Conservation (phyloP, 345 rosid genomes). For the Dipteronia sinensis region DNA sequence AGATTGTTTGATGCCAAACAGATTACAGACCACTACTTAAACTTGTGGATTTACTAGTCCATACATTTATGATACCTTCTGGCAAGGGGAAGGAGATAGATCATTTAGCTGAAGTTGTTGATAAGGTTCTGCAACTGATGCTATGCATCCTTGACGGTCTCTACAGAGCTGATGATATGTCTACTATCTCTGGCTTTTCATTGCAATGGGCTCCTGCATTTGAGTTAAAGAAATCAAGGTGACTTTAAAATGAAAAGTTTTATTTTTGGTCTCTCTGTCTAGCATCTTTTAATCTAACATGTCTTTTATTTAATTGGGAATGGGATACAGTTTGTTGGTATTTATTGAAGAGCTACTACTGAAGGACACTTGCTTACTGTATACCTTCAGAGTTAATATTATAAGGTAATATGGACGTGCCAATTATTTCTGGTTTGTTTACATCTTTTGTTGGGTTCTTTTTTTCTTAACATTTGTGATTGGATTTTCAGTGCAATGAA, state of each 20-base stretch:
- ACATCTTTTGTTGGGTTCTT: neutral
- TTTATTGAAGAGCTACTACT: slow-evolving; percentile 64
- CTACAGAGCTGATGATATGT: slow-evolving; percentile 35
- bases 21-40: slow-evolving; percentile 61
- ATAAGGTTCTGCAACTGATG: slow-evolving; percentile 67
- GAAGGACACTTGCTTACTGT: slow-evolving; percentile 47
- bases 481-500: slow-evolving; percentile 66
- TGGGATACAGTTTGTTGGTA: slow-evolving; percentile 60
- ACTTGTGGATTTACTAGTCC: slow-evolving; percentile 44
- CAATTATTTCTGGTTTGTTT: slow-evolving; percentile 7
- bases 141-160: slow-evolving; percentile 60
- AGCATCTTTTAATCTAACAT: slow-evolving; percentile 11
- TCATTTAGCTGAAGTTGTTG: slow-evolving; percentile 46
- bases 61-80: slow-evolving; percentile 41
- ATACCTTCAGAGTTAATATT: slow-evolving; percentile 52
- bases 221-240: slow-evolving; percentile 62
- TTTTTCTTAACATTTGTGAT: slow-evolving; percentile 28
- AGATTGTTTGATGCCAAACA: slow-evolving; percentile 32
- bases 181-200: slow-evolving; percentile 40
- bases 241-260: slow-evolving; percentile 19
- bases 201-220: slow-evolving; percentile 76
- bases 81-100: slow-evolving; percentile 36
- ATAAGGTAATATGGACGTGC: slow-evolving; percentile 52
- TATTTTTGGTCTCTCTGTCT: slow-evolving; percentile 11
- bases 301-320: slow-evolving; percentile 15